phyloP scores from a whole-genome alignment of 306 rosid genomes.

The Fagus sylvatica region DNA sequence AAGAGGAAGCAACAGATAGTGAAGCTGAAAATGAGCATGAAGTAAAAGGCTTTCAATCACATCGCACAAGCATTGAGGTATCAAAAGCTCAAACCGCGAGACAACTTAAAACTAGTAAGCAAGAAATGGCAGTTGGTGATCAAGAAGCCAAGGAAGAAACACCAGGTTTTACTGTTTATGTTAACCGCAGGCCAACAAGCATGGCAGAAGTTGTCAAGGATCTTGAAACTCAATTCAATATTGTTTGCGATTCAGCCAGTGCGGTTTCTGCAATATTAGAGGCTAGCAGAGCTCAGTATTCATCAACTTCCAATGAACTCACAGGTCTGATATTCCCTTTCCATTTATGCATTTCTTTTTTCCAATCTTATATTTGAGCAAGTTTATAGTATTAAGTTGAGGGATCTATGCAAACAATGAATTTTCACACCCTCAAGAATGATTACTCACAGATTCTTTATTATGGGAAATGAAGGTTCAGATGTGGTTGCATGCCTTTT shows the following conservation, averaged over 20 bases:
- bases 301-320: conserved; percentile 54
- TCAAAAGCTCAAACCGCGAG: conserved; percentile 56
- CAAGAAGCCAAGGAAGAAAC: conserved; percentile 62
- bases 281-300: conserved; percentile 59
- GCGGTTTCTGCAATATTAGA: conserved; percentile 75
- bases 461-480: no score
- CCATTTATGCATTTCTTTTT: conserved; percentile 3
- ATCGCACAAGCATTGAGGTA: conserved; percentile 39
- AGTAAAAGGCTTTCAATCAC: conserved; percentile 27
- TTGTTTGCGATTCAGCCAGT: conserved; percentile 67
- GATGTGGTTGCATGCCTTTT: no score
- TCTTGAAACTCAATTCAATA: conserved; percentile 71
- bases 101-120: conserved; percentile 45
- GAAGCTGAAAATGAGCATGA: conserved; percentile 38
- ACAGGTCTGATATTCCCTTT: conserved; percentile 53
- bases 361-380: background rate
- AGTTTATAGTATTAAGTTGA: background rate
- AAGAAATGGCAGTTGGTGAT: conserved; percentile 43
- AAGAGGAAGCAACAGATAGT: conserved; percentile 28
- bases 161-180: conserved; percentile 80
- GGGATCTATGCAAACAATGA: no score
- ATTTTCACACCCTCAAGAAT: background rate
- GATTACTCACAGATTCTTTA: background rate
- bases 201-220: conserved; percentile 84
- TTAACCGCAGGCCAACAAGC: conserved; percentile 75